Percentiles rank a stretch among this genome's conserved stretches.
These are phyloP conservation scores for Gyrodon lividus DNA, from an alignment of 768 basidiomycete genomes.

Conservation along the genomic window DNA sequence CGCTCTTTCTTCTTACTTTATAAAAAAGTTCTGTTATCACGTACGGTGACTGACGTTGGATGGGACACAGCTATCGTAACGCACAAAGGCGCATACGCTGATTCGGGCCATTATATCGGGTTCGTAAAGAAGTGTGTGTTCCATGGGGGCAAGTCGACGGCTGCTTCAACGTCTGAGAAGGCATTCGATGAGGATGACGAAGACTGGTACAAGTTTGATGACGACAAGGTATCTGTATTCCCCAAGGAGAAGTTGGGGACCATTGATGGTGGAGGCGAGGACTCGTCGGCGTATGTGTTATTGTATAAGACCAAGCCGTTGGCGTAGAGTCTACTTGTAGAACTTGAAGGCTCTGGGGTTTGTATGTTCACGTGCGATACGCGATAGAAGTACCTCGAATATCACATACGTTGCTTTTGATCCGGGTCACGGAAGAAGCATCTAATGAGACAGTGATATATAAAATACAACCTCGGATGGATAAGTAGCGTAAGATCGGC, in stretches of 20 bases:
- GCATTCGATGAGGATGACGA: constrained; percentile 57
- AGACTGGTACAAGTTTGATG: constrained; percentile 96
- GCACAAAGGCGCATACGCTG: constrained; percentile 94
- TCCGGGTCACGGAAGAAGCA: constrained; percentile 4
- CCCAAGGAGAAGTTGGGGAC: constrained; percentile 78
- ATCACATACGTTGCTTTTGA: constrained; percentile 3
- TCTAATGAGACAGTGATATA: constrained; percentile 13
- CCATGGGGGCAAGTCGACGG: constrained; percentile 34
- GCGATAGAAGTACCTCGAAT: constrained; percentile 13
- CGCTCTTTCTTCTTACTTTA: neutral
- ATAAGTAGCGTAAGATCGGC: neutral
- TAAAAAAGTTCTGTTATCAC: constrained; percentile 1
- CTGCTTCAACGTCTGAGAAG: constrained; percentile 15
- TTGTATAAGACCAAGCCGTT: constrained; percentile 70
- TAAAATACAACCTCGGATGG: constrained; percentile 5
- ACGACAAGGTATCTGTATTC: constrained; percentile 89
- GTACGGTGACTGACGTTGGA: neutral
- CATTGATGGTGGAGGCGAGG: constrained; percentile 91
- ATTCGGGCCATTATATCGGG: constrained; percentile 94
- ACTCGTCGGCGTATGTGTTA: constrained; percentile 86
- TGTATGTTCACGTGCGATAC: neutral
- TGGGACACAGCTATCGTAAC: constrained; percentile 79
- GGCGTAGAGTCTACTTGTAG: constrained; percentile 30
- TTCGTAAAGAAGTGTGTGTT: constrained; percentile 82
- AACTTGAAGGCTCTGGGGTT: no score